These are phyloP conservation scores for Mycosarcoma maydis DNA, from an alignment of 1,284 basidiomycete genomes.

Conservation along the genomic window DNA sequence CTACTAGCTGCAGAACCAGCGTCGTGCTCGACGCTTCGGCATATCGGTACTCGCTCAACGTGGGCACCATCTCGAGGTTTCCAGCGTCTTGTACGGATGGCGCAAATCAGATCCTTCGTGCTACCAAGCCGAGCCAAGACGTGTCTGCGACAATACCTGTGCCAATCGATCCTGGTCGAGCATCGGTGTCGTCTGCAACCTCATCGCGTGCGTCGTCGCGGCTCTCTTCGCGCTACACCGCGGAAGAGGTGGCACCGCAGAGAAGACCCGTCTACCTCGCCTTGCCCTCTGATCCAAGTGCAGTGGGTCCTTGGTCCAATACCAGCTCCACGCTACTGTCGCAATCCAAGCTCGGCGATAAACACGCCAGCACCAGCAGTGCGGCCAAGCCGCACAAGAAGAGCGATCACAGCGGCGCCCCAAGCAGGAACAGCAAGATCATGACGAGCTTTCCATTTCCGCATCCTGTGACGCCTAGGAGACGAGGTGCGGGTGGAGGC, in stretches of 20 bases:
- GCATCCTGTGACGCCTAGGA: constrained; percentile 22
- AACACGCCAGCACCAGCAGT: background rate
- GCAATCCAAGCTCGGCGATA: background rate
- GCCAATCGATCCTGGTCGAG: constrained; percentile 21
- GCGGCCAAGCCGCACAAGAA: background rate
- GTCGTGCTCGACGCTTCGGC: constrained; percentile 13
- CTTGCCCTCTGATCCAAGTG: constrained; percentile 27
- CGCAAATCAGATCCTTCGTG: constrained; percentile 22
- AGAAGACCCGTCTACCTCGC: constrained; percentile 25
- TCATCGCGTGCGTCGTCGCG: constrained; percentile 18
- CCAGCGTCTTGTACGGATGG: constrained; percentile 9
- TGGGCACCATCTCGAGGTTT: constrained; percentile 15
- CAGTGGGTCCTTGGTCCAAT: constrained; percentile 17
- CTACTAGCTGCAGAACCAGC: constrained; percentile 23
- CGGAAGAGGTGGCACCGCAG: constrained; percentile 34
- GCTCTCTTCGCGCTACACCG: constrained; percentile 20
- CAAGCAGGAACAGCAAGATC: constrained; percentile 40
- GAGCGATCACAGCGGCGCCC: background rate
- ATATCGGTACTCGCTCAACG: constrained; percentile 34
- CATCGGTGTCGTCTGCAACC: constrained; percentile 5
- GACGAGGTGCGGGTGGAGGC: background rate
- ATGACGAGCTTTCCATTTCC: constrained; percentile 53
- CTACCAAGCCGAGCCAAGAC: background rate
- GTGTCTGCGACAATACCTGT: background rate
- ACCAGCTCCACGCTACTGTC: background rate